Evolutionary conservation across 140 eudicot genomes (phyloP), one percentile per base, ranked within the genome.

Genomic region (Bidens hawaiensis): DNA sequence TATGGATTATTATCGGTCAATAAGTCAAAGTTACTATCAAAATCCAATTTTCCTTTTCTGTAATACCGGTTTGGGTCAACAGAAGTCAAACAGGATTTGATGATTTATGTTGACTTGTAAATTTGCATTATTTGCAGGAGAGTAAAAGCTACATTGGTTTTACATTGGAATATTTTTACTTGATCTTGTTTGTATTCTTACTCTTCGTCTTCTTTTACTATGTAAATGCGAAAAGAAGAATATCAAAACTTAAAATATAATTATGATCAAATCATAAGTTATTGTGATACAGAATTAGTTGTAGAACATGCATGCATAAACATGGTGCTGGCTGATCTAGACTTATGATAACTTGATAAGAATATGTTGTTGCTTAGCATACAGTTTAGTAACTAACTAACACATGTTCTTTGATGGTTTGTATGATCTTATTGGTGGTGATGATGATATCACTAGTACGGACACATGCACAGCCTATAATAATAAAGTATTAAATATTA

Each of bases 81-180:
- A n/a, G n/a, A n/a, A n/a, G n/a, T n/a, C n/a, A n/a, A n/a, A n/a
- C n/a, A n/a, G n/a, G 33, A 30, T 69, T 41, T 36, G 65, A 67
- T 66, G 10, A 49, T 74, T 33, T 60, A 3, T 72, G 43, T 60
- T 70, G 71, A 67, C 67, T 33, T 50, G 55, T 62, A 24, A 46
- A 57, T 11, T 36, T 27, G 46, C 36, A 22, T 34, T 22, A 64
- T 52, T 74, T 72, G 71, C 90, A 82, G 85, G 87, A 54, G 50
- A 55, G 54, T 66, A 27, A 36, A 47, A 73, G 34, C 36, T 47
- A 48, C 40, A 55, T 57, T 38, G 69, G 64, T 51, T 65, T 75
- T 24, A 30, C 30, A 57, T 78, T 79, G 94, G 73, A 60, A 78
- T 30, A 64, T 42, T 11, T 75, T 48, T 63, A 56, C 62, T 30